Base-by-base conservation (phyloP, 2,329 filamentous ascomycete genomes). In the Cladophialophora bantiana region DNA sequence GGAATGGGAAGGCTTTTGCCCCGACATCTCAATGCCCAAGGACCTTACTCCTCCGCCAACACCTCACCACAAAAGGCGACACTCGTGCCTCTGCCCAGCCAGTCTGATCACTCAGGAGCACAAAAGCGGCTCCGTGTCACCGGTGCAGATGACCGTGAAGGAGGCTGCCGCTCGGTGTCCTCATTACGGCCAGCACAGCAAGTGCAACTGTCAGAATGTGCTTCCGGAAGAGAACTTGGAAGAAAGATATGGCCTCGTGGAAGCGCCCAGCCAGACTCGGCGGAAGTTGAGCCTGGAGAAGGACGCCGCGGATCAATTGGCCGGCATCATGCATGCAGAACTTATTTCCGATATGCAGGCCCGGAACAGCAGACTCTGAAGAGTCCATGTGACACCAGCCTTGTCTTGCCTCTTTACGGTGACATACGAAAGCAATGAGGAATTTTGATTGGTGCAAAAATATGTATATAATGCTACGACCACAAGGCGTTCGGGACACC, bases 11-110 rank as follows among this genome's bases (percentile, higher is more conserved):
- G 64, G 60, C 18, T 70, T 70, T 57, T 70, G 68, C 45, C 68
- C 68, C n/a, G 68, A 70, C 45, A 70, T 70, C 53, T 26, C 45
- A 18, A 70, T 70, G 68, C 68, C 68, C 26, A 62, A 42, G 4
- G 55, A 69, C 12, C 34, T 54, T 13, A 31, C 48, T 34, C 60
- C 42, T 20, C 66, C 62, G 10, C 54, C 62, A 15, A 32, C 62
- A 4, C 48, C 20, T 5, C 53, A 38, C 34, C 63, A 68, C 40
- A 64, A 62, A n/a, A 48, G 68, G 45, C 60, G 68, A 57, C 68
- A 70, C 35, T 70, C 68, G 3, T 64, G 66, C 9, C 58, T 70
- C 7, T 70, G 68, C 52, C 68, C 68, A 2, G 60, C 54, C 12
- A 63, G 62, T 18, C 13, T 70, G 31, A 12, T 59, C 38, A 20